phyloP scores from a whole-genome alignment of 176 grass and related monocot species.

The Luzula sylvatica region DNA sequence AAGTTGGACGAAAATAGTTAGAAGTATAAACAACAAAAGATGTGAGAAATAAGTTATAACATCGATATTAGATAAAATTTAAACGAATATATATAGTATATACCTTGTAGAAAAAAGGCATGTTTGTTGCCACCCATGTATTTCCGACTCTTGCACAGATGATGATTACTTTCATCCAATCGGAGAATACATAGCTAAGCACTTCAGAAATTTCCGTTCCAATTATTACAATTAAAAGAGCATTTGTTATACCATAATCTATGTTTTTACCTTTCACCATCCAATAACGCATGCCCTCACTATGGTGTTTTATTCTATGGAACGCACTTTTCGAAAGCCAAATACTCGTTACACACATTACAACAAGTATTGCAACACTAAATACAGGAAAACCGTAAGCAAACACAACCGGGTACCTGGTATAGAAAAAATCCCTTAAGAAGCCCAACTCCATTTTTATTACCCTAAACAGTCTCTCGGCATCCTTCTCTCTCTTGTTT shows the following conservation, averaged over 20 bases:
- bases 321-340: slow-evolving; percentile 15
- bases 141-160: background rate
- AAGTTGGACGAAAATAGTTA: background rate
- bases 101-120: background rate
- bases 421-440: slow-evolving; percentile 24
- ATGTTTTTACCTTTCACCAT: slow-evolving; percentile 13
- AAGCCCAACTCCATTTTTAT: slow-evolving; percentile 28
- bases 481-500: too few species aligned
- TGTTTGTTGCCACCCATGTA: background rate
- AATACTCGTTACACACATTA: slow-evolving; percentile 13
- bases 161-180: slow-evolving; percentile 25
- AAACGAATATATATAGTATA: background rate
- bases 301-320: background rate
- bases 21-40: background rate
- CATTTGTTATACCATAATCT: slow-evolving; percentile 23
- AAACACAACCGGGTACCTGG: slow-evolving; percentile 37
- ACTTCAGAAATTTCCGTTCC: slow-evolving; percentile 25
- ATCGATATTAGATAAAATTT: background rate
- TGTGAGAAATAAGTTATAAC: background rate
- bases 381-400: slow-evolving; percentile 27
- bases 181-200: slow-evolving; percentile 24
- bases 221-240: slow-evolving; percentile 16
- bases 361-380: background rate
- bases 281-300: too few species aligned
- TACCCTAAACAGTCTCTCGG: slow-evolving; percentile 18